Evolutionary conservation across 306 rosid species (phyloP).

Genomic region (Styphnolobium japonicum): DNA sequence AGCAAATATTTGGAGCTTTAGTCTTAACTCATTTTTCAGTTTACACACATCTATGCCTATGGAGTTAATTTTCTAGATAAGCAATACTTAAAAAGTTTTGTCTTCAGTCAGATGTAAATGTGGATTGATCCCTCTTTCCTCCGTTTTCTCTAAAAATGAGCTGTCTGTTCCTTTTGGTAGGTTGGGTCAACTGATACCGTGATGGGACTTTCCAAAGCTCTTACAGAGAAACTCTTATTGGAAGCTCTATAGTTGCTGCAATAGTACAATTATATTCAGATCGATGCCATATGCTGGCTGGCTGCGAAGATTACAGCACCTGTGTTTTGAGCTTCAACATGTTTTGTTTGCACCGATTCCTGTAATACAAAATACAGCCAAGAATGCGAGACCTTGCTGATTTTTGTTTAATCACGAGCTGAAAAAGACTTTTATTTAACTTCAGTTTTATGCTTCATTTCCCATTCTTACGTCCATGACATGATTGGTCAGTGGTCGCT

Average conservation of each 20-base stretch:
- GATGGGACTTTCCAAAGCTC: conserved; percentile 92
- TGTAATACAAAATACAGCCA: conserved; percentile 9
- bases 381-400: conserved; percentile 1
- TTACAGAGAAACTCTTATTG: conserved; percentile 64
- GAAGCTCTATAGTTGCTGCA: conserved; percentile 56
- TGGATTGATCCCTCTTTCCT: neutral
- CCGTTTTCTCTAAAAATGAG: conserved; percentile 11
- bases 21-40: neutral
- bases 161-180: conserved; percentile 39
- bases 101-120: neutral
- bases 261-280: neutral
- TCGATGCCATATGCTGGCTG: neutral
- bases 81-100: neutral
- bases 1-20: neutral
- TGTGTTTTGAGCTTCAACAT: neutral
- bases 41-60: neutral
- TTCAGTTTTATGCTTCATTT: neutral
- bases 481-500: neutral
- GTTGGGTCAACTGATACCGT: conserved; percentile 79
- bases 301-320: neutral
- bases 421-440: neutral
- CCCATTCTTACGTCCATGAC: neutral
- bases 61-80: neutral
- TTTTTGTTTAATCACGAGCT: neutral
- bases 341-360: conserved; percentile 4